Evolutionary conservation across 2,329 filamentous ascomycete genomes (phyloP).

Genomic region (Lecanicillium sp.): DNA sequence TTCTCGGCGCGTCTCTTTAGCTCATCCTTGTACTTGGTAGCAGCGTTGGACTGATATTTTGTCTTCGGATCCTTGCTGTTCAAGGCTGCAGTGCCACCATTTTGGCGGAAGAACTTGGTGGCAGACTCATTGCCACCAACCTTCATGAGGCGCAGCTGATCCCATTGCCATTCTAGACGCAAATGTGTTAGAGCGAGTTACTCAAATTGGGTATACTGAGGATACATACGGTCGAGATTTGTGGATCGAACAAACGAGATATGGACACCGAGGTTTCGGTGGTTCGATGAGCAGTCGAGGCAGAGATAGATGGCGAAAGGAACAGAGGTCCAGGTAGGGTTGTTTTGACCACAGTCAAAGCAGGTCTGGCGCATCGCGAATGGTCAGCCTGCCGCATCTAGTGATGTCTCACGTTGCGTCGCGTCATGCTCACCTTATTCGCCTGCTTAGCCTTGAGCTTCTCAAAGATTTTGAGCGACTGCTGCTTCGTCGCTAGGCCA

Average conservation of each 20-base stretch:
- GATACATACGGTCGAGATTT: constrained; percentile 83
- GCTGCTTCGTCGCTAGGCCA: constrained; percentile 74
- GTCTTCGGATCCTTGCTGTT: constrained; percentile 95
- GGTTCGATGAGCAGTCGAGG: constrained; percentile 93
- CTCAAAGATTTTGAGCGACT: constrained; percentile 96
- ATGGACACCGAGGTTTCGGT: constrained; percentile 95
- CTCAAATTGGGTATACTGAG: not conserved
- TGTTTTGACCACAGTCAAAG: constrained; percentile 97
- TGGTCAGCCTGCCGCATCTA: not conserved
- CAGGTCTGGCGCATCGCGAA: constrained; percentile 58
- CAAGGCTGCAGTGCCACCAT: constrained; percentile 86
- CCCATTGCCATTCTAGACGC: constrained; percentile 93
- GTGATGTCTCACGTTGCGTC: not conserved
- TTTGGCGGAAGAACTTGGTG: constrained; percentile 95
- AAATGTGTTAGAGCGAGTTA: not conserved
- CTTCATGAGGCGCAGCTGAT: constrained; percentile 95
- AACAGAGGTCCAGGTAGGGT: constrained; percentile 96
- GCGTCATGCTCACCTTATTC: constrained; percentile 65
- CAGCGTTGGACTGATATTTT: constrained; percentile 91
- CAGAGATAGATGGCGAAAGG: constrained; percentile 97
- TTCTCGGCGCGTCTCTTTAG: constrained; percentile 75
- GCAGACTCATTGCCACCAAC: constrained; percentile 97
- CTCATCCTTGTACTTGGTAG: constrained; percentile 96
- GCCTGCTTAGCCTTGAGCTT: constrained; percentile 90
- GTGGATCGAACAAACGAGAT: constrained; percentile 98